Conservation (phyloP, 2,329 filamentous ascomycete genomes). For the Cryoendolithus antarcticus region DNA sequence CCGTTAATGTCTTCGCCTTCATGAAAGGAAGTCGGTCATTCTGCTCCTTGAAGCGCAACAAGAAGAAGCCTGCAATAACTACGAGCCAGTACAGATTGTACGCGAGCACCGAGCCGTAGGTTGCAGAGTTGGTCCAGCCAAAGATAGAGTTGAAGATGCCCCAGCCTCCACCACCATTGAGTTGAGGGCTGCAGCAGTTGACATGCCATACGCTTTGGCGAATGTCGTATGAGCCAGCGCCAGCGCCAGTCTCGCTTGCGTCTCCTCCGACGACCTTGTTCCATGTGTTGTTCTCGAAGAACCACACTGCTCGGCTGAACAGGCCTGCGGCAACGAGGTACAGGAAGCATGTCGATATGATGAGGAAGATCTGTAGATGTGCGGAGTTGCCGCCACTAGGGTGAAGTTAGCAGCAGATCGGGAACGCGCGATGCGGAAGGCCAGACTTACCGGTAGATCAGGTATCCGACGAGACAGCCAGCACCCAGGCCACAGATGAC, state of each 20-base stretch:
- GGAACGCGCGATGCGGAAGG: neutral
- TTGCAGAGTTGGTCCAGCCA: conserved; percentile 81
- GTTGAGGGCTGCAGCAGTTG: conserved; percentile 66
- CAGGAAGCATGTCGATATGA: conserved; percentile 67
- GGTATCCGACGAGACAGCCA: conserved; percentile 54
- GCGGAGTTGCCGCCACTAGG: conserved; percentile 48
- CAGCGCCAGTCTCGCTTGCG: conserved; percentile 48
- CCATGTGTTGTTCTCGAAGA: conserved; percentile 58
- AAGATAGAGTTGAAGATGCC: conserved; percentile 77
- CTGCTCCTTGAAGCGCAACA: conserved; percentile 55
- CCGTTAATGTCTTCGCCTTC: conserved; percentile 18
- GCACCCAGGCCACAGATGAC: conserved; percentile 59
- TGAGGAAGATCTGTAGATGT: conserved; percentile 64
- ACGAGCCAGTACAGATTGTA: conserved; percentile 81
- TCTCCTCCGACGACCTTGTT: conserved; percentile 52
- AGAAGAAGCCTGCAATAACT: conserved; percentile 52
- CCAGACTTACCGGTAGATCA: conserved; percentile 60
- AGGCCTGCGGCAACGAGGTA: conserved; percentile 68
- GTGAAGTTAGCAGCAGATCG: conserved; percentile 7
- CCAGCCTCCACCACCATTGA: conserved; percentile 68
- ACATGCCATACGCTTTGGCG: conserved; percentile 69
- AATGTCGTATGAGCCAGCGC: conserved; percentile 70
- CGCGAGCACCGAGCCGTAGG: conserved; percentile 72
- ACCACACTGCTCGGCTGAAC: conserved; percentile 67
- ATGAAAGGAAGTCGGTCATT: conserved; percentile 37